Evolutionary conservation across 768 basidiomycete species (phyloP).

Genomic region (Mycena alexandri): DNA sequence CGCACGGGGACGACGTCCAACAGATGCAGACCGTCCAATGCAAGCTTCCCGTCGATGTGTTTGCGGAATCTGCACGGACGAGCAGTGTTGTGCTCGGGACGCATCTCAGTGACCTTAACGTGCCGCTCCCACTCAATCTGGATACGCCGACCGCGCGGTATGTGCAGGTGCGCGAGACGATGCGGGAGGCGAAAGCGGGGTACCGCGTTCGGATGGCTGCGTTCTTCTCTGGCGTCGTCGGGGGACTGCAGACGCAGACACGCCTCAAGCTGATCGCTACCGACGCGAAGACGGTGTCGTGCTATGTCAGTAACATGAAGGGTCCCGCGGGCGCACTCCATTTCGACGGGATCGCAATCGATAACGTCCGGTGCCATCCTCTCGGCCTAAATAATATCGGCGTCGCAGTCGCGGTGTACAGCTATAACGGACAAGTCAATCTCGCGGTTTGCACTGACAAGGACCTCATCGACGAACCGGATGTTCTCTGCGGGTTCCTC

Average conservation of each 20-base stretch:
- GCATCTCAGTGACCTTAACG: background rate
- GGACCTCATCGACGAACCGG: constrained; percentile 5
- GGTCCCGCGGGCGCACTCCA: background rate
- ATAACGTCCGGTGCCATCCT: constrained; percentile 12
- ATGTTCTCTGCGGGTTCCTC: constrained; percentile 13
- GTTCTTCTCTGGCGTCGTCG: background rate
- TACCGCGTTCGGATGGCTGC: background rate
- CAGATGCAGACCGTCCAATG: background rate
- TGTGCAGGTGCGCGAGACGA: background rate
- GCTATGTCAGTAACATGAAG: constrained; percentile 16
- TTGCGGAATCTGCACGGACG: background rate
- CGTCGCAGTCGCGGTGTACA: constrained; percentile 18
- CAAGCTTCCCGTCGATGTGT: constrained; percentile 5
- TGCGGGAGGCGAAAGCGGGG: constrained; percentile 8
- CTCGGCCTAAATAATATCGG: constrained; percentile 12
- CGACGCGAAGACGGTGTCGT: constrained; percentile 8
- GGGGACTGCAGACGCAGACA: no score
- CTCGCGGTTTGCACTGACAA: constrained; percentile 17
- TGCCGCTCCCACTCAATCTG: no score
- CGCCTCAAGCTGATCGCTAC: background rate
- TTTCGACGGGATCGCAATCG: constrained; percentile 11
- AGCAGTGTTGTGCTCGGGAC: background rate
- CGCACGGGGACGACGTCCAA: constrained; percentile 3
- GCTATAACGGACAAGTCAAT: constrained; percentile 19
- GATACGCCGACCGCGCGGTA: background rate